Conservation (phyloP, 1,139 yeast genomes). For the Kluyveromyces sp. region DNA sequence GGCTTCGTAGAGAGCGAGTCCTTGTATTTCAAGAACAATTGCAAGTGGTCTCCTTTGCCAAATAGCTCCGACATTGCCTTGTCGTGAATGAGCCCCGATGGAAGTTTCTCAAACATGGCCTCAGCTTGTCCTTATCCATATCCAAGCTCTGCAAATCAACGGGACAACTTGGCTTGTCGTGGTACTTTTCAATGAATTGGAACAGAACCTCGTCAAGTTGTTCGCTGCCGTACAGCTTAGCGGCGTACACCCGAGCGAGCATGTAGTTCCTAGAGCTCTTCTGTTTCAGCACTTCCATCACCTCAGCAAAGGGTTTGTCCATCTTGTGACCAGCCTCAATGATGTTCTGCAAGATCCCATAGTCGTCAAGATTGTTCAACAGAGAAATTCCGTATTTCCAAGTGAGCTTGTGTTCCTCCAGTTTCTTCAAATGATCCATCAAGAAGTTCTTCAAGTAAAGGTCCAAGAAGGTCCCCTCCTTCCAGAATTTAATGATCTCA, state of each 20-base stretch:
- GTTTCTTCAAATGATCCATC: slow-evolving; percentile 14
- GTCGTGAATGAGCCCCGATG: slow-evolving; percentile 19
- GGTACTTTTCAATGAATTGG: slow-evolving; percentile 21
- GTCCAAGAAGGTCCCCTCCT: slow-evolving; percentile 18
- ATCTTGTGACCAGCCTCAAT: slow-evolving; percentile 17
- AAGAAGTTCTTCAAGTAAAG: slow-evolving; percentile 27
- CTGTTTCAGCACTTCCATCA: slow-evolving; percentile 11
- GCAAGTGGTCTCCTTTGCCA: slow-evolving; percentile 4
- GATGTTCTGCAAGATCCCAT: slow-evolving; percentile 17
- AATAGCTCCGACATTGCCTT: slow-evolving; percentile 16
- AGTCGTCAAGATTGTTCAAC: slow-evolving; percentile 24
- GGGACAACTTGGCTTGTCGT: slow-evolving; percentile 28
- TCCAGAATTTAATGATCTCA: slow-evolving; percentile 18
- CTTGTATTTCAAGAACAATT: slow-evolving; percentile 16
- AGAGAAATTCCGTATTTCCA: slow-evolving; percentile 16
- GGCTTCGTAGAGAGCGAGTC: slow-evolving; percentile 15
- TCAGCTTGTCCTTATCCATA: slow-evolving; percentile 8
- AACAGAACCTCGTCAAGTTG: slow-evolving; percentile 13
- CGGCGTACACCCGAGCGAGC: slow-evolving; percentile 20
- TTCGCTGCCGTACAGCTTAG: slow-evolving; percentile 7
- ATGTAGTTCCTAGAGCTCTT: slow-evolving; percentile 26
- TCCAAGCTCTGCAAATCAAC: slow-evolving; percentile 20
- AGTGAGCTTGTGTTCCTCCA: slow-evolving; percentile 12
- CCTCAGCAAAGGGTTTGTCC: slow-evolving; percentile 13
- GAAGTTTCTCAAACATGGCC: slow-evolving; percentile 7